phyloP scores from a whole-genome alignment of 2,329 filamentous ascomycete genomes.

The Microsporum canis region DNA sequence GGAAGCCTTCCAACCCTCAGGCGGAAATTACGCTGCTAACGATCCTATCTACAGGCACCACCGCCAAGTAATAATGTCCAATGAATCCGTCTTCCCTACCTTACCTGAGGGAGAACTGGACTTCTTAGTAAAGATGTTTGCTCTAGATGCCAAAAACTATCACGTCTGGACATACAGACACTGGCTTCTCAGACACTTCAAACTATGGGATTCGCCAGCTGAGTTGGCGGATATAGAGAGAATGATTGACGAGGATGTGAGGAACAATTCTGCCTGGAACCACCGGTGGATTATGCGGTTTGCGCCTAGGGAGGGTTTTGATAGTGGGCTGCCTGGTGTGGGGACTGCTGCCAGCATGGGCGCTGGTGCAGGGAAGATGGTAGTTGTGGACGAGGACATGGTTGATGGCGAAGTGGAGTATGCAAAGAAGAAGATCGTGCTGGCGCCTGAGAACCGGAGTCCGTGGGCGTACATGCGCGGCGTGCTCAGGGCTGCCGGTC shows the following conservation, averaged over 20 bases:
- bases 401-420: slow-evolving; percentile 66
- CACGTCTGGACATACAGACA: slow-evolving; percentile 97
- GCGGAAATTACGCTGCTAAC: neutral
- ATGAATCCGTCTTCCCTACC: slow-evolving; percentile 35
- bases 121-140: slow-evolving; percentile 73
- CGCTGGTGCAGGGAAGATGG: slow-evolving; percentile 22
- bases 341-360: slow-evolving; percentile 15
- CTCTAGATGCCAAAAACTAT: slow-evolving; percentile 88
- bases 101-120: slow-evolving; percentile 56
- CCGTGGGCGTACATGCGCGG: slow-evolving; percentile 87
- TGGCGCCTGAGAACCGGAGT: slow-evolving; percentile 86
- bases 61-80: slow-evolving; percentile 45
- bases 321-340: slow-evolving; percentile 28
- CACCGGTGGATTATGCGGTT: slow-evolving; percentile 94
- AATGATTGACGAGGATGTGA: slow-evolving; percentile 66
- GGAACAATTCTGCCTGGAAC: slow-evolving; percentile 97
- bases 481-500: slow-evolving; percentile 55
- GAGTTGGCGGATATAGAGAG: slow-evolving; percentile 61
- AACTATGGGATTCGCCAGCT: slow-evolving; percentile 42
- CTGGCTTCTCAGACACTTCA: slow-evolving; percentile 56
- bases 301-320: slow-evolving; percentile 41
- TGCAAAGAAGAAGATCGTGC: slow-evolving; percentile 58
- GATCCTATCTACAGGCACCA: slow-evolving; percentile 41
- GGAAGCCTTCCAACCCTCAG: neutral
- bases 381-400: slow-evolving; percentile 47